Evolutionary conservation across 495 filamentous ascomycete genomes (phyloP), one percentile per base, ranked within the genome.

Genomic region (Xylaria scruposa): DNA sequence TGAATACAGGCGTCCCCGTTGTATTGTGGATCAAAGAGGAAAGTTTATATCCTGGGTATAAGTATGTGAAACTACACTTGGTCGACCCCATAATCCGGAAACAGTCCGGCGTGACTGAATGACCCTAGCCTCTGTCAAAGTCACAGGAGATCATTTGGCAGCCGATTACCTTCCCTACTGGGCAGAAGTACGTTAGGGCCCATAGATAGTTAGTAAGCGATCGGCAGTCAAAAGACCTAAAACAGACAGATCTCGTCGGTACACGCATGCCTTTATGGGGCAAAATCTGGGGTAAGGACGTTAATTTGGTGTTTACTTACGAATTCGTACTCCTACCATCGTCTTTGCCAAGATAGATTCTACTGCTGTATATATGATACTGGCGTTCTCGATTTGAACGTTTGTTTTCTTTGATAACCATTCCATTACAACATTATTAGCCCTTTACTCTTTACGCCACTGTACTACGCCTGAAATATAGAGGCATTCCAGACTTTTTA

Each of bases 121-220:
- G n/a, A 21, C 10, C 31, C 21, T 60, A 60, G 58, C 31, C 31
- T 38, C n/a, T 60, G 5, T 8, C 31, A 10, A 38, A 38, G 38
- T 60, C 4, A 38, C 17, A 38, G 33, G 33, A n/a, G 21, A 38
- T 2, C 58, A 5, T 21, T 60, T 38, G 58, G 4, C 33, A 21
- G 19, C 33, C 24, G 8, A 51, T 10, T 38, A 60, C 58, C 58
- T 60, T 60, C 58, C 58, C 58, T 60, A 33, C 58, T 60, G 8
- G 33, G 33, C 38, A 9, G 1, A 33, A 33, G 54, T 58, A 58
- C 17, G 54, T 56, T 56, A 26, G 26, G 1, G 31, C 19, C 31
- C 6, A 38, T n/a, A 2, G 10, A 15, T n/a, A 13, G 54, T 33
- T 60, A 60, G 58, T 60, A 60, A 60, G 58, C 58, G 58, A 60